Evolutionary conservation across 78 protist species (phyloP).

Genomic region (Capsaspora owczarzaki): DNA sequence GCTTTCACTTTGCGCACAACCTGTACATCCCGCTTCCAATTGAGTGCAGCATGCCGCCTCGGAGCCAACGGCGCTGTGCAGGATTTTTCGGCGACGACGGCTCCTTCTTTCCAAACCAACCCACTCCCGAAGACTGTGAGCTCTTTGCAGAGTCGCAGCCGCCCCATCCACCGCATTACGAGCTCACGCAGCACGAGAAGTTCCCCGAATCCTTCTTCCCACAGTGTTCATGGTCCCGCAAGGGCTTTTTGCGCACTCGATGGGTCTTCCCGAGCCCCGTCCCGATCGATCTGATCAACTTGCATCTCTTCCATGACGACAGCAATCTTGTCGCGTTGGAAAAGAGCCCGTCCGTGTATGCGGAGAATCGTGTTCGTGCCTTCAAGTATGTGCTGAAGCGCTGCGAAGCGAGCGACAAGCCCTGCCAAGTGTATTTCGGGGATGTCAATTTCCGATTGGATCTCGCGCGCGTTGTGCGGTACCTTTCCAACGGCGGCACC

Average conservation of each 20-base stretch:
- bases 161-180: not conserved
- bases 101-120: too few species aligned
- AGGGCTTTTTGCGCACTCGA: not conserved
- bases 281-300: not conserved
- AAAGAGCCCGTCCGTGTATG: not conserved
- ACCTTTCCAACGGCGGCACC: too few species aligned
- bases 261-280: not conserved
- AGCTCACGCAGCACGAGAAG: not conserved
- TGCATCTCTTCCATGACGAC: conserved; percentile 2
- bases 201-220: not conserved
- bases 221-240: not conserved
- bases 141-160: too few species aligned
- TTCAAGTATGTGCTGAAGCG: too few species aligned
- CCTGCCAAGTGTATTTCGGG: too few species aligned
- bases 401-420: too few species aligned
- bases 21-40: not conserved
- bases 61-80: not conserved
- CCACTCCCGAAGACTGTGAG: too few species aligned
- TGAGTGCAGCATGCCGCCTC: not conserved
- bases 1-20: not conserved
- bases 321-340: not conserved
- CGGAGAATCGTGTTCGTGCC: too few species aligned
- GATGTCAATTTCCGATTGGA: too few species aligned
- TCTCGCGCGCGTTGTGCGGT: too few species aligned
- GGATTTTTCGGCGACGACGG: not conserved